These are phyloP conservation scores for Hibiscus tridactylites DNA, from an alignment of 345 rosid genomes.

Conservation along the genomic window DNA sequence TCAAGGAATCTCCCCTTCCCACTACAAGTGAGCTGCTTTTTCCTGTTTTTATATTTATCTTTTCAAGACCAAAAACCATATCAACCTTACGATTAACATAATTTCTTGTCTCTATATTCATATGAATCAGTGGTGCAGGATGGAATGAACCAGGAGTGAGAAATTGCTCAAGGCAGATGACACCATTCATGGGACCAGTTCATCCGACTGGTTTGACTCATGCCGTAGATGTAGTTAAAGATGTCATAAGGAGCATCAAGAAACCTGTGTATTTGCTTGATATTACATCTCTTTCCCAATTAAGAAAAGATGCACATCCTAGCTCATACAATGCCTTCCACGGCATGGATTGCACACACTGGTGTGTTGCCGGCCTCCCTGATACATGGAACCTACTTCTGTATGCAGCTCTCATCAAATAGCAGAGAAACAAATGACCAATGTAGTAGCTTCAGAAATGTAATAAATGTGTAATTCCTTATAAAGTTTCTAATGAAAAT, in stretches of 20 bases:
- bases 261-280: slow-evolving; percentile 51
- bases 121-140: slow-evolving; percentile 30
- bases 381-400: slow-evolving; percentile 62
- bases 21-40: slow-evolving; percentile 44
- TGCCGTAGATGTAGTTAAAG: slow-evolving; percentile 31
- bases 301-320: slow-evolving; percentile 70
- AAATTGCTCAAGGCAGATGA: slow-evolving; percentile 37
- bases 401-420: slow-evolving; percentile 26
- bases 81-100: background rate
- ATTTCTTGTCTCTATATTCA: background rate
- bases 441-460: background rate
- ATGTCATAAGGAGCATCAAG: slow-evolving; percentile 27
- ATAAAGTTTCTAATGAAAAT: background rate
- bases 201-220: slow-evolving; percentile 29
- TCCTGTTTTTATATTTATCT: background rate
- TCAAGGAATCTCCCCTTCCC: slow-evolving; percentile 78
- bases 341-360: slow-evolving; percentile 68
- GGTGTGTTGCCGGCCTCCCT: slow-evolving; percentile 61
- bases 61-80: background rate
- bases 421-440: background rate
- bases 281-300: slow-evolving; percentile 50
- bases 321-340: slow-evolving; percentile 34
- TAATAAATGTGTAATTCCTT: background rate
- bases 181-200: slow-evolving; percentile 30
- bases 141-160: slow-evolving; percentile 50